Percentiles rank a stretch among this genome's conserved stretches.
phyloP scores from a whole-genome alignment of 257 asterid species.

The Jasminum sambac region DNA sequence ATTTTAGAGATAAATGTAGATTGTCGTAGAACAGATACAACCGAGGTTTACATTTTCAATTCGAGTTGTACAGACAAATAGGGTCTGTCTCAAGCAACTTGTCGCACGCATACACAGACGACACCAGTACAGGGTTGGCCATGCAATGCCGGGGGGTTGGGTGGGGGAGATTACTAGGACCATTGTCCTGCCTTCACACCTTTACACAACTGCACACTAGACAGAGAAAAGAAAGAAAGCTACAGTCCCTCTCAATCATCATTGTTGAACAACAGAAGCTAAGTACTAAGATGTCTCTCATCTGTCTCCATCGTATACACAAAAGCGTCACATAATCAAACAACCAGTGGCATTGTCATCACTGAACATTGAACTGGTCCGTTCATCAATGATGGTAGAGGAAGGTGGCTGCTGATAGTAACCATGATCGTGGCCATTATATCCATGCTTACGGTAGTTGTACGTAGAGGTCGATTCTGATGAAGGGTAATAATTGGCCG shows the following conservation, averaged over 20 bases:
- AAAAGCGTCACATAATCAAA: conserved; percentile 56
- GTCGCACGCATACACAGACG: neutral
- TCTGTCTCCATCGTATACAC: neutral
- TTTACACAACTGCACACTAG: neutral
- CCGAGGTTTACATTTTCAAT: neutral
- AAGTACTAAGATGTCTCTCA: too few species aligned
- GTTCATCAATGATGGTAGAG: conserved; percentile 35
- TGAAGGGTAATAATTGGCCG: conserved; percentile 14
- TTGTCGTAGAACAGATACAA: neutral
- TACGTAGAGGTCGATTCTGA: conserved; percentile 36
- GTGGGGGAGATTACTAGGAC: neutral
- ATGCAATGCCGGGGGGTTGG: too few species aligned
- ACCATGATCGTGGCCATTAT: conserved; percentile 57
- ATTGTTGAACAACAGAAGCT: neutral
- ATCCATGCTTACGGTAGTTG: conserved; percentile 61
- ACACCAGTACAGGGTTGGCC: neutral
- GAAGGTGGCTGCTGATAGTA: conserved; percentile 55
- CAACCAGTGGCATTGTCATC: conserved; percentile 73
- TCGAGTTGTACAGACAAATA: neutral
- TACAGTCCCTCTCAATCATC: neutral
- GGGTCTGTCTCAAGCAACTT: neutral
- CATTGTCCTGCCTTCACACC: neutral
- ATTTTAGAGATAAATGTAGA: neutral
- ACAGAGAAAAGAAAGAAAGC: neutral
- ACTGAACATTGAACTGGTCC: conserved; percentile 51